phyloP scores from a whole-genome alignment of 495 filamentous ascomycete genomes.

The Mycothermus thermophilus region DNA sequence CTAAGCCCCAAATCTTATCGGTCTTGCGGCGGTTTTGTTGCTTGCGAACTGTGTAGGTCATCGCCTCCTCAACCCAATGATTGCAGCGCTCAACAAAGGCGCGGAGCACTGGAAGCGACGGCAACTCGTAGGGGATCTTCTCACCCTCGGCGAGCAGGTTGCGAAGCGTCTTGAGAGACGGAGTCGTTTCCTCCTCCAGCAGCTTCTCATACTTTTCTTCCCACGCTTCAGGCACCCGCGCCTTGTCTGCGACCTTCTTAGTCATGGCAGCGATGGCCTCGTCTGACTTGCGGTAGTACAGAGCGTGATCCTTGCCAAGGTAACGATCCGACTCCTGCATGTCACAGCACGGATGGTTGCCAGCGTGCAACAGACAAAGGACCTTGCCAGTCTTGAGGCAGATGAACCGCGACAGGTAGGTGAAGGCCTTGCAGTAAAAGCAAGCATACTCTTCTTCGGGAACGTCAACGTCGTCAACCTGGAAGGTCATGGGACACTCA shows the following conservation, averaged over 20 bases:
- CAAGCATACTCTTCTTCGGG: constrained; percentile 86
- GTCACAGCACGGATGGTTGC: constrained; percentile 65
- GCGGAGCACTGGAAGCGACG: constrained; percentile 68
- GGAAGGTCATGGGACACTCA: constrained; percentile 29
- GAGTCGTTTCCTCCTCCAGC: constrained; percentile 67
- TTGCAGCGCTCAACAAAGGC: constrained; percentile 89
- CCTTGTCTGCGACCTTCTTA: constrained; percentile 73
- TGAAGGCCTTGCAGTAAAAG: constrained; percentile 79
- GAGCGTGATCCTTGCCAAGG: constrained; percentile 47
- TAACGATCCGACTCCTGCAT: constrained; percentile 44
- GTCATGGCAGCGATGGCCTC: constrained; percentile 49
- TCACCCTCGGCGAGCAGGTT: constrained; percentile 85
- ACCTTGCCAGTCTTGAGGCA: constrained; percentile 66
- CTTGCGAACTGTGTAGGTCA: constrained; percentile 93
- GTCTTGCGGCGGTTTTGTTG: constrained; percentile 97
- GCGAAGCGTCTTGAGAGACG: constrained; percentile 74
- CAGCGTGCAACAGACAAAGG: constrained; percentile 67
- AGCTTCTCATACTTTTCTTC: constrained; percentile 76
- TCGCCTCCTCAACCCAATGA: constrained; percentile 96
- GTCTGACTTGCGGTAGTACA: constrained; percentile 64
- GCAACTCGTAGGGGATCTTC: constrained; percentile 86
- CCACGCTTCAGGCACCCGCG: constrained; percentile 77
- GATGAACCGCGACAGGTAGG: constrained; percentile 79
- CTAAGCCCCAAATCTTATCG: constrained; percentile 76
- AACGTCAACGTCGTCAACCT: constrained; percentile 56